Base-by-base conservation (phyloP, 2,329 filamentous ascomycete genomes). In the Tolypocladium paradoxum region DNA sequence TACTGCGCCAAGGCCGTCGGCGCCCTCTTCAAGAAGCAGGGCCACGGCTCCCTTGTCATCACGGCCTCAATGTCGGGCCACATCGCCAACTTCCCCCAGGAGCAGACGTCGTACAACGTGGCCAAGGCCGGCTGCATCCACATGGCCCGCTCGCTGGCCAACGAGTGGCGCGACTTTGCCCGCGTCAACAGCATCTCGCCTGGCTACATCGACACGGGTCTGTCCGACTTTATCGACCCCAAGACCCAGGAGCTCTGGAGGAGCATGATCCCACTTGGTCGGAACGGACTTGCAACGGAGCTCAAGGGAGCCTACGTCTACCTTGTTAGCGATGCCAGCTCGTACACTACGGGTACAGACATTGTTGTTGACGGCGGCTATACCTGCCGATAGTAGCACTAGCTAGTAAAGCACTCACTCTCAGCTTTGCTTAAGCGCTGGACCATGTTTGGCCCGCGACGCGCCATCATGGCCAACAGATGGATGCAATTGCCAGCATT, bases 301-400 rank as follows among this genome's bases (percentile, higher is more conserved):
- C 73, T 90, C 59, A 88, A 88, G 73, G 85, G 84, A 8, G 85
- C 84, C n/a, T 92, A 86, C 66, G 74, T 91, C 50, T 91, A 89
- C 69, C 76, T 92, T 38, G 81, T 86, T 35, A 85, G 81, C 49
- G 87, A 91, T 66, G 87, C 87, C 5, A 82, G 83, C 54, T 83
- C 81, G 43, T 91, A 89, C 69, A 88, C 84, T 6, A 90, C 87
- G 14, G 88, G 81, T 4, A 74, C 79, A 3, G 84, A 88, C 64
- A 75, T 90, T 45, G 70, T 88, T 54, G 81, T 89, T 55, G 87
- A 90, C 65, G 87, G 86, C 58, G 85, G 84, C 40, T 88, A 88
- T 70, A 74, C 70, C 58, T 62, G 67, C 60, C 73, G 74, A 55
- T 78, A 68, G 16, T 16, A 6, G 43, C 4, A 7, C 24, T 5